These are phyloP conservation scores for Hylodesmum podocarpum DNA, from an alignment of 306 rosid genomes.

Conservation along the genomic window DNA sequence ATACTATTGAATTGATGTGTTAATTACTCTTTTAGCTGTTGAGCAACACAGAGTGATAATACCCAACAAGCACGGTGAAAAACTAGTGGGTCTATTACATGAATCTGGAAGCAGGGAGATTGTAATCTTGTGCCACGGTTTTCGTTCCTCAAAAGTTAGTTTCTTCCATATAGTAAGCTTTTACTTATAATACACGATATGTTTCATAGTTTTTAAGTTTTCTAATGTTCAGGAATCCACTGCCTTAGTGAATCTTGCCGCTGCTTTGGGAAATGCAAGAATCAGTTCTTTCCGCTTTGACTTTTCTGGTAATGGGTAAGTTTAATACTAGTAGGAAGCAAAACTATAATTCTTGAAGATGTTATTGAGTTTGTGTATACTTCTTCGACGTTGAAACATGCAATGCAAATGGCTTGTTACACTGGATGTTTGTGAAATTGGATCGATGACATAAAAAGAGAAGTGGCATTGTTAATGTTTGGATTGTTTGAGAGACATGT, in stretches of 20 bases:
- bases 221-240: slow-evolving; percentile 49
- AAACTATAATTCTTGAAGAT: background rate
- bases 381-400: background rate
- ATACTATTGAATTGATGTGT: background rate
- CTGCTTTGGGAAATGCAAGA: slow-evolving; percentile 61
- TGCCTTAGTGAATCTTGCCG: slow-evolving; percentile 52
- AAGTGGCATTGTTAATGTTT: background rate
- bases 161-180: background rate
- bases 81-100: slow-evolving; percentile 71
- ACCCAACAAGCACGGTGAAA: slow-evolving; percentile 68
- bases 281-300: slow-evolving; percentile 77
- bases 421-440: background rate
- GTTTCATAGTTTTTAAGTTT: slow-evolving; percentile 24
- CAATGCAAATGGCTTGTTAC: background rate
- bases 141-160: slow-evolving; percentile 62
- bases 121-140: slow-evolving; percentile 82
- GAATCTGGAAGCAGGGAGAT: slow-evolving; percentile 68
- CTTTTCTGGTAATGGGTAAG: slow-evolving; percentile 82
- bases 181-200: background rate
- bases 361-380: background rate
- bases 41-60: slow-evolving; percentile 53
- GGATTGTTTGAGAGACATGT: background rate
- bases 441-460: background rate
- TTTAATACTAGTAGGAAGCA: background rate
- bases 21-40: slow-evolving; percentile 38